Conservation (phyloP, 495 filamentous ascomycete genomes). For the Daldinia concentrica region DNA sequence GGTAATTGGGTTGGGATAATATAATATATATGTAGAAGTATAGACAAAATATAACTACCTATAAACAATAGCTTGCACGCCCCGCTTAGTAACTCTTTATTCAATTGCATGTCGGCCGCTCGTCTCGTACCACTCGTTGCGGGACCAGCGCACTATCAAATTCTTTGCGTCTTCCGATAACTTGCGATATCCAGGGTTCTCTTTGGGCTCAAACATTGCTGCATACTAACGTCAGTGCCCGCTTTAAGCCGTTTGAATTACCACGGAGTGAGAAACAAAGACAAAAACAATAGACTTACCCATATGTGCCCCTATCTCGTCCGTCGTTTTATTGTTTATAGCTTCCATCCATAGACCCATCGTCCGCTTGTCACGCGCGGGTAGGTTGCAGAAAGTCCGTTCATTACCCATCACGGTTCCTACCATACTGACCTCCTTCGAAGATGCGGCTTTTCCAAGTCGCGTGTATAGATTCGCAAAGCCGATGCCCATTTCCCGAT, state of each 20-base stretch:
- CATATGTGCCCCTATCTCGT: slow-evolving; percentile 86
- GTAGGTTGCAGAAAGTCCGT: slow-evolving; percentile 86
- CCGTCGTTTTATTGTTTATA: slow-evolving; percentile 77
- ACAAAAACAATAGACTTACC: slow-evolving; percentile 51
- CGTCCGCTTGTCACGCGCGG: slow-evolving; percentile 60
- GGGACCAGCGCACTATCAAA: slow-evolving; percentile 66
- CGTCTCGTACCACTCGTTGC: slow-evolving; percentile 62
- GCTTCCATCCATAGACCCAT: slow-evolving; percentile 69
- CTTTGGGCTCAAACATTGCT: slow-evolving; percentile 82
- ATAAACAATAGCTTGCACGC: neutral
- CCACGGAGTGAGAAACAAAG: neutral
- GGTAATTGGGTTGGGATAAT: neutral
- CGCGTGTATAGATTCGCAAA: slow-evolving; percentile 86
- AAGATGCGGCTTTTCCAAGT: slow-evolving; percentile 70
- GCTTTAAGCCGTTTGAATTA: neutral
- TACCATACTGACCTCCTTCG: slow-evolving; percentile 54
- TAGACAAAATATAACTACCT: slow-evolving; percentile 7
- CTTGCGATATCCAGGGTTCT: slow-evolving; percentile 80
- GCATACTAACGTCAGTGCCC: slow-evolving; percentile 20
- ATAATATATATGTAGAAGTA: slow-evolving; percentile 9
- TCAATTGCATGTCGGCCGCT: slow-evolving; percentile 40
- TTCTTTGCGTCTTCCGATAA: slow-evolving; percentile 74
- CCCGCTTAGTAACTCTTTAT: slow-evolving; percentile 5
- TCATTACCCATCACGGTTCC: slow-evolving; percentile 64
- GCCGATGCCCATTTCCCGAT: slow-evolving; percentile 65